Base-by-base conservation (phyloP, 2,329 filamentous ascomycete genomes). In the Dissoconium aciculare region DNA sequence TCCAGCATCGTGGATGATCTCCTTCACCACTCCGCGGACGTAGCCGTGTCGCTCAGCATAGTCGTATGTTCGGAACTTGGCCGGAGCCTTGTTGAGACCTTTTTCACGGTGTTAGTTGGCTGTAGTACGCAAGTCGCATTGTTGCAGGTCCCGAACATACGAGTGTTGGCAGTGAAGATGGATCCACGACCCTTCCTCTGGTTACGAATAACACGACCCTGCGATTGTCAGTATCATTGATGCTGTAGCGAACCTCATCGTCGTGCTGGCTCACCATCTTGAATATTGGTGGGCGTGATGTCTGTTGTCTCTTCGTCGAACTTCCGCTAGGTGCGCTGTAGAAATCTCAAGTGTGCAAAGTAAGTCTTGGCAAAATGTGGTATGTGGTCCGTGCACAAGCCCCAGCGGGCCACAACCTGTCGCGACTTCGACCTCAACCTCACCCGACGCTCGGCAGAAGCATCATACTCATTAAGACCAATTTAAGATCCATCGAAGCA, bases 1-100 rank as follows among this genome's bases (percentile, higher is more conserved):
- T 63, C 89, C 89, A 55, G 85, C 75, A 67, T 98, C 89, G 77
- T 98, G 89, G 67, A 98, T 80, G 66, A 95, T 94, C 59, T 95
- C 83, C 76, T 89, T 93, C 60, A 98, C 85, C 47, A 95, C 74
- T 67, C 89, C 89, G 54, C 89, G 82, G 59, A 92, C 69, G 71
- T 98, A 98, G 56, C 89, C 89, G 74, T 95, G 87, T 55, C 57
- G 52, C 47, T 58, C 51, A 34, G 49, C 76, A 64, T 73, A 98
- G 64, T 98, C 89, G 74, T 94, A 81, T 53, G 74, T 82, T 66
- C 89, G 74, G 78, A 98, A 95, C 69, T 92, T 80, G 58, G 87
- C 82, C 46, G 82, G 80, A 45, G 78, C 74, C 76, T 95, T 94
- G 71, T 89, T 87, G 59, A 95, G 75, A 66, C 80, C 78, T 66